Evolutionary conservation across 208 protist species (phyloP), one percentile per base, ranked within the genome.

Genomic region (Wallacemonas sp.): DNA sequence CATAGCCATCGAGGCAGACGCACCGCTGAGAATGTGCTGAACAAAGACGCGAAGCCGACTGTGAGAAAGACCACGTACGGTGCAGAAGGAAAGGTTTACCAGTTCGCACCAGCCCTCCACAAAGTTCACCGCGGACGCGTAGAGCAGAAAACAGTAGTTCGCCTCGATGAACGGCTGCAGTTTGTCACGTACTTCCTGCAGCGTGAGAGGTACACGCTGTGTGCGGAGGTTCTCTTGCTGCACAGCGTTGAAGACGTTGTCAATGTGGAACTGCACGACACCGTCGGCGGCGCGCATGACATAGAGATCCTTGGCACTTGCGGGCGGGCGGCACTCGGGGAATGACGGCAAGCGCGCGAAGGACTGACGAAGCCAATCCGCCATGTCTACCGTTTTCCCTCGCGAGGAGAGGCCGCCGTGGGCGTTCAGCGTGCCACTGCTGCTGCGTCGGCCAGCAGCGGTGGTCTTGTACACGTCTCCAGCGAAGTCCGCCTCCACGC

Each of bases 51-150:
- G 63, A 59, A 89, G 62, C n/a, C 77, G 85, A 8, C 66, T 65
- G 34, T 73, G 26, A 17, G 63, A 62, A 10, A 92, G 63, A 9
- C 61, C 71, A 15, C 72, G 59, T 38, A 89, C 62, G 21, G 87
- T 60, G 5, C 70, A 75, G 62, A 75, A 81, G 2, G 79, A 53
- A 17, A 85, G 69, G 50, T 74, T 78, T 17, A 86, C 60, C 10
- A 92, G 61, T 42, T 80, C 76, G 34, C 83, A 89, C 85, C 82
- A 91, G 1, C 81, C 81, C 24, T 94, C 81, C n/a, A 92, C 76
- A 63, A 94, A 92, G 57, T 83, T 79, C 15, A 87, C 79, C 0
- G 78, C 79, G 21, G 78, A 62, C 0, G 85, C 81, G 70, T 92
- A 92, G 19, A 76, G 52, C 38, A 81, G 66, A 50, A 94, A 82